A percentile compares a stretch with the other conserved stretches of the same genome.
Conservation (phyloP, 495 filamentous ascomycete species). For the Aspergillus bertholletiae region DNA sequence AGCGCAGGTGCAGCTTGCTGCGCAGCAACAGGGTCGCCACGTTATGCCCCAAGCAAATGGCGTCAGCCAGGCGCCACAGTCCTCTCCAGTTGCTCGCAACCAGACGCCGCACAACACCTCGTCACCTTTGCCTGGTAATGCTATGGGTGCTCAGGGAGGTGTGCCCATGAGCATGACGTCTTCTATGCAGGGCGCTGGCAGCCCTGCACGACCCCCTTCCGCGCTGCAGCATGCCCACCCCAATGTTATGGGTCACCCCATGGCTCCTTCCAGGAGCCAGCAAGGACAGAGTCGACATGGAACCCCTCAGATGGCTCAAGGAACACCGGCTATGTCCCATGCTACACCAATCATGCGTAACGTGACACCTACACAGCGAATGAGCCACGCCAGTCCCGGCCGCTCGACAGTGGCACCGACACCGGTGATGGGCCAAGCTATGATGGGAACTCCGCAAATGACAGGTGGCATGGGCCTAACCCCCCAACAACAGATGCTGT, state of each 20-base stretch:
- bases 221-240: slow-evolving; percentile 68
- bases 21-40: slow-evolving; percentile 45
- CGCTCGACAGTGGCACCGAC: slow-evolving; percentile 56
- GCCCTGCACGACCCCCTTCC: slow-evolving; percentile 72
- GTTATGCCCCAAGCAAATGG: slow-evolving; percentile 52
- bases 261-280: slow-evolving; percentile 76
- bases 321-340: slow-evolving; percentile 74
- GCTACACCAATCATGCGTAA: slow-evolving; percentile 68
- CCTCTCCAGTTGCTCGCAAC: slow-evolving; percentile 75
- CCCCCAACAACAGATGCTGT: slow-evolving; percentile 42
- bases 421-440: slow-evolving; percentile 53
- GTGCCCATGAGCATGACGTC: slow-evolving; percentile 78
- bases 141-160: slow-evolving; percentile 46
- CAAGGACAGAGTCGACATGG: slow-evolving; percentile 70
- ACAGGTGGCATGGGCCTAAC: slow-evolving; percentile 32
- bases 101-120: slow-evolving; percentile 75
- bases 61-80: slow-evolving; percentile 65
- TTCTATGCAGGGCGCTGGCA: slow-evolving; percentile 69
- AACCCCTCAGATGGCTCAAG: slow-evolving; percentile 76
- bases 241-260: slow-evolving; percentile 64
- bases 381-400: slow-evolving; percentile 67
- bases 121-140: slow-evolving; percentile 67
- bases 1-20: slow-evolving; percentile 46
- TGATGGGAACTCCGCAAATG: slow-evolving; percentile 45
- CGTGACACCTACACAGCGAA: slow-evolving; percentile 66